Base-by-base conservation (phyloP, 768 basidiomycete species). In the Mycena amicta region DNA sequence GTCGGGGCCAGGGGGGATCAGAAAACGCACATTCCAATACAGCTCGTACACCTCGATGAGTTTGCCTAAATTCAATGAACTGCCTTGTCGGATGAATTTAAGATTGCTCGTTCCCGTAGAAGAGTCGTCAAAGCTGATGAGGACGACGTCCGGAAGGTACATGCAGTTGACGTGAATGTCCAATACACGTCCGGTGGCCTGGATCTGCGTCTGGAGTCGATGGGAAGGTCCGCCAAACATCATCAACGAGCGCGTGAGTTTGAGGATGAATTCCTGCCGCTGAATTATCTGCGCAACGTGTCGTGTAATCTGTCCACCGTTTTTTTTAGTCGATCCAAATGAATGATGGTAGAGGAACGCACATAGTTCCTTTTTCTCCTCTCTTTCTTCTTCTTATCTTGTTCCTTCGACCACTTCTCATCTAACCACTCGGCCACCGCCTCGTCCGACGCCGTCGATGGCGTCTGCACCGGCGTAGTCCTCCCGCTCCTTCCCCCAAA, bases 171-270 rank as follows among this genome's bases (percentile, higher is more conserved):
- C 63, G 53, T 77, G 80, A 57, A 94, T 79, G 61, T 94, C 92
- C 25, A 95, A 82, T 15, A 93, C 90, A 5, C 80, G 81, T 15
- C 87, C 90, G 1, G 92, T 90, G 15, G 88, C 86, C 68, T 86
- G 84, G 55, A 94, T 85, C 69, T 94, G 92, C 1, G 90, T 81
- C 66, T 88, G 90, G 20, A 95, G 79, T 40, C 92, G 88, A 70
- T 95, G 91, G 13, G 88, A 83, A 20, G 92, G 90, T 4, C 87
- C 88, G 11, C 92, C 92, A 63, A 91, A 93, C 83, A 90, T 91
- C 90, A 94, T 95, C 80, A 95, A 86, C 11, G 90, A 86, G 51
- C 90, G 83, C 5, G 88, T 83, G 27, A 94, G 83, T 76, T 93
- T 93, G 71, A 93, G 74, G 50, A 95, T 80, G 73, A 95, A 95